Base-by-base conservation (phyloP, 2,329 filamentous ascomycete genomes). In the Clonostachys byssicola region DNA sequence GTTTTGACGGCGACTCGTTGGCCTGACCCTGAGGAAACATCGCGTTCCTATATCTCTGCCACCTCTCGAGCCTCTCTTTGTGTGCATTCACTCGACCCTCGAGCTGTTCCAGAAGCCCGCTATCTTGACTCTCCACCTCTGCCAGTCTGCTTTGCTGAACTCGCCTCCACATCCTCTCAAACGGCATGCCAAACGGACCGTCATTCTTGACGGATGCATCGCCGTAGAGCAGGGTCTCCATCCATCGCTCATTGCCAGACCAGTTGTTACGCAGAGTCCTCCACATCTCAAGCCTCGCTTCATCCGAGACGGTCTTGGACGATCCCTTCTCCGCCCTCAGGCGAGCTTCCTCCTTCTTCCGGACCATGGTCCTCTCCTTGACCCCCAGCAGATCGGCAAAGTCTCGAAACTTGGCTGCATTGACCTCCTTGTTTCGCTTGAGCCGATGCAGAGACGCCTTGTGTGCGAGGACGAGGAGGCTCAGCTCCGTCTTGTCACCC, bases 201-300 rank as follows among this genome's bases (percentile, higher is more conserved):
- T 88, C 86, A 34, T 72, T 77, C 23, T 71, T 71, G 3, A 73
- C 66, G 9, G 20, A 13, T 17, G 73, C 71, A 42, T 89, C 85
- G 3, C 88, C 88, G 44, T 85, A 74, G 0, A 94, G 62, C 17
- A 96, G 68, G 3, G 81, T 74, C 43, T 89, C 78, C 56, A 89
- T 77, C 85, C 90, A 92, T 47, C 81, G 77, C 49, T 85, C 80
- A 57, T 85, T 82, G 3, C 89, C 91, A 13, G 88, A 74, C 91
- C 91, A 96, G 54, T 90, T 89, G 51, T 84, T 83, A 35, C 78
- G 75, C 33, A 91, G 68, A 3, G 78, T 74, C 40, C 78, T 79
- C 55, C 84, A 76, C 48, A 89, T 68, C 38, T 80, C 70, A 1
- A 63, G 54, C 41, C 68, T 72, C 5, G 67, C 61, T 38, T 73